A percentile compares a stretch with the other conserved stretches of the same genome.
Evolutionary conservation across 495 filamentous ascomycete genomes (phyloP).

Genomic region (Aspergillus homomorphus): DNA sequence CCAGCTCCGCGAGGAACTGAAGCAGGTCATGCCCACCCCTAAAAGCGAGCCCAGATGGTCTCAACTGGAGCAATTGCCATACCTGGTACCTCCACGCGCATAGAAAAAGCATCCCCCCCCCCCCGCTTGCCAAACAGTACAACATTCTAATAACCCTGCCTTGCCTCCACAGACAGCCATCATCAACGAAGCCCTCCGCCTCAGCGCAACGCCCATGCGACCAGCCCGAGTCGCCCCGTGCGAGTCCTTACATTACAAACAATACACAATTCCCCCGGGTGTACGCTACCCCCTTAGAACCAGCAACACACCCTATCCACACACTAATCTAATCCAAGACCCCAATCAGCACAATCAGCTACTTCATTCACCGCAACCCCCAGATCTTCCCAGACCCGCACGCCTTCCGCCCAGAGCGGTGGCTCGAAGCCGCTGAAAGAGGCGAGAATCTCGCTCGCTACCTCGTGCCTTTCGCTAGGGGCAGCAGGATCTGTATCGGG

Average conservation of each 20-base stretch:
- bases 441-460: constrained; percentile 20
- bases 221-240: constrained; percentile 32
- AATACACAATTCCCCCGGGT: constrained; percentile 23
- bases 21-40: constrained; percentile 24
- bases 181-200: constrained; percentile 41
- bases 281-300: constrained; percentile 9
- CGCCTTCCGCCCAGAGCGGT: constrained; percentile 44
- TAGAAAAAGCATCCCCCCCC: not conserved
- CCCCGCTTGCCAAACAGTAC: not conserved
- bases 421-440: constrained; percentile 28
- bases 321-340: constrained; percentile 14
- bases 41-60: constrained; percentile 5
- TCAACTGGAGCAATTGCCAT: constrained; percentile 45
- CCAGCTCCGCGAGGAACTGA: constrained; percentile 26
- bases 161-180: constrained; percentile 24
- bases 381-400: constrained; percentile 39
- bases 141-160: not conserved
- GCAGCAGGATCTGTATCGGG: constrained; percentile 26
- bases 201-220: constrained; percentile 30
- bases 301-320: constrained; percentile 10
- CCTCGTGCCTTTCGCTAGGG: constrained; percentile 26
- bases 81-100: constrained; percentile 30
- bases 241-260: constrained; percentile 28
- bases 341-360: constrained; percentile 39
- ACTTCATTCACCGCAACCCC: constrained; percentile 40